Percentiles rank a stretch among this genome's conserved stretches.
phyloP scores from a whole-genome alignment of 192 early-diverging fungal genomes.

The Funneliformis mosseae region DNA sequence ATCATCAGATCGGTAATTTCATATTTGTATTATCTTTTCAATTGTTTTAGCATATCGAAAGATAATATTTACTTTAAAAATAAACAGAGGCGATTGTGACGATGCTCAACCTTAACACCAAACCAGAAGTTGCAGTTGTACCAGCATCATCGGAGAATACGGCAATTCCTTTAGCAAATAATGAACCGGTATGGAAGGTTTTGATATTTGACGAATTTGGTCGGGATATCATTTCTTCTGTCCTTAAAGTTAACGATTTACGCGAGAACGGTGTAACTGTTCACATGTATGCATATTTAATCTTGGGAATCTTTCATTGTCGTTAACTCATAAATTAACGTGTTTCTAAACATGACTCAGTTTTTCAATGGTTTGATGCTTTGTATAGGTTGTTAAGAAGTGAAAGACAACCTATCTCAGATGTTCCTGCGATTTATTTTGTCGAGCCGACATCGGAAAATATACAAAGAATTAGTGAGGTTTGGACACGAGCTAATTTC shows the following conservation, averaged over 20 bases:
- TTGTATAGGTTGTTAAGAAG: constrained; percentile 71
- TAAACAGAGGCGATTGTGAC: constrained; percentile 74
- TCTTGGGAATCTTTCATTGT: background rate
- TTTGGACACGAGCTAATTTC: constrained; percentile 34
- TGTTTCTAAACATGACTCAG: background rate
- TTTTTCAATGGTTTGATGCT: constrained; percentile 25
- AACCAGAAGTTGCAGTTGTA: constrained; percentile 39
- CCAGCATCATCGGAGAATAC: constrained; percentile 44
- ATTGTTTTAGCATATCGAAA: background rate
- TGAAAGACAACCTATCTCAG: constrained; percentile 86
- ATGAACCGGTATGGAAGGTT: constrained; percentile 93
- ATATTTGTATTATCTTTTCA: background rate
- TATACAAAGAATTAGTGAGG: constrained; percentile 78
- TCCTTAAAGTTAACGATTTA: constrained; percentile 93
- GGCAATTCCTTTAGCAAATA: constrained; percentile 33
- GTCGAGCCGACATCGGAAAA: constrained; percentile 87
- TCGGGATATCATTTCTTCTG: constrained; percentile 95
- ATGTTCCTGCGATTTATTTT: constrained; percentile 98
- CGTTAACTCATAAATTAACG: background rate
- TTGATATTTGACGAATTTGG: constrained; percentile 92
- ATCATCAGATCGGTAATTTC: constrained; percentile 66
- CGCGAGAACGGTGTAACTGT: constrained; percentile 96
- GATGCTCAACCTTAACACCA: constrained; percentile 88
- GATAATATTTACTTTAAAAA: background rate
- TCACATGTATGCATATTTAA: constrained; percentile 74